Evolutionary conservation across 2,329 filamentous ascomycete species (phyloP), one percentile per base, ranked within the genome.

Genomic region (Pseudogymnoascus sp.): DNA sequence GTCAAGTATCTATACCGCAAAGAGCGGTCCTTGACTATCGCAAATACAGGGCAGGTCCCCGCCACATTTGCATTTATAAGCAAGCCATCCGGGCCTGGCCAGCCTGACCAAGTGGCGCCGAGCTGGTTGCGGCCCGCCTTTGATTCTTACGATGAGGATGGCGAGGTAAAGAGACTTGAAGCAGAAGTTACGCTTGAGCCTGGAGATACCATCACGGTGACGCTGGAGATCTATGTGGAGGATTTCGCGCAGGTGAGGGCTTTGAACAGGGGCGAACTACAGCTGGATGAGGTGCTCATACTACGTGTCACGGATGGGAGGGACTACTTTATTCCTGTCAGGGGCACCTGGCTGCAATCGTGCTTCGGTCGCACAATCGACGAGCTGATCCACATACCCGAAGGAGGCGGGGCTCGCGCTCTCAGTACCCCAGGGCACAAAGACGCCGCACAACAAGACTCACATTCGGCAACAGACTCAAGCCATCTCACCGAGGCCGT

Each of bases 251-350:
- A 88, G 16, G 85, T 91, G 0, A 84, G 83, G 16, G 77, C 81
- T 2, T 80, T 99, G 38, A 97, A 97, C 67, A 80, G 88, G 61
- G 85, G 83, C 14, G 78, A 80, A 1, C 72, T 78, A 3, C 78
- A 77, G 6, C 77, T 99, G 0, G 93, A 97, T 65, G 92, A 97
- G 66, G 87, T 99, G 2, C 79, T 99, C 6, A 88, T 99, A 1
- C 80, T 99, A 7, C 86, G 92, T 0, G 90, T 99, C 4, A 81
- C 85, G 10, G 84, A 88, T 61, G 95, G 95, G 0, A 83, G 92
- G 58, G 94, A 99, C 69, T 90, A 97, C 71, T 99, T 99, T 72
- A 84, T 99, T 39, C 88, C 92, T 0, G 80, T 96, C 0, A 86
- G 83, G 23, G 94, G 84, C 0, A 78, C 76, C 1, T 99, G 94